Conservation (phyloP, 805 yeast species). For the Tetrapisispora arboricola region DNA sequence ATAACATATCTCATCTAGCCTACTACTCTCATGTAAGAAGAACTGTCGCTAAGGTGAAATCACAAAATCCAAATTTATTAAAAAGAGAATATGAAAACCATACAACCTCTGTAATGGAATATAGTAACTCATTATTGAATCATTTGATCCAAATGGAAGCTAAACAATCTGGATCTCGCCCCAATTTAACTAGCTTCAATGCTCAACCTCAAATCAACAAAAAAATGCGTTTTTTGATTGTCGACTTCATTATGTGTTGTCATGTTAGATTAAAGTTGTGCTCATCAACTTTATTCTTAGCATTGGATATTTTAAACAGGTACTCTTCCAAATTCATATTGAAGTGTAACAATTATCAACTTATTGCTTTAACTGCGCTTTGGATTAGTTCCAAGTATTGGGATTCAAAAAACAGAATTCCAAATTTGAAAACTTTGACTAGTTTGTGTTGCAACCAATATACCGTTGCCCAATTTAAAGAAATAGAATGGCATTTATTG, state of each 20-base stretch:
- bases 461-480: slow-evolving; percentile 45
- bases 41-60: slow-evolving; percentile 10
- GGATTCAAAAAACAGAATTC: slow-evolving; percentile 58
- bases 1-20: slow-evolving; percentile 4
- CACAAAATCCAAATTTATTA: slow-evolving; percentile 27
- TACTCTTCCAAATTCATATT: slow-evolving; percentile 77
- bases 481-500: slow-evolving; percentile 60
- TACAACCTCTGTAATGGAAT: slow-evolving; percentile 34
- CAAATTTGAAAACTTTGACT: slow-evolving; percentile 41
- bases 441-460: slow-evolving; percentile 51
- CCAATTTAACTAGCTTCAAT: slow-evolving; percentile 22
- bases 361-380: slow-evolving; percentile 74
- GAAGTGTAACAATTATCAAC: slow-evolving; percentile 71
- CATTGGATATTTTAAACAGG: slow-evolving; percentile 69
- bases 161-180: slow-evolving; percentile 11
- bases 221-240: slow-evolving; percentile 61
- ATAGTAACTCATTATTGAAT: slow-evolving; percentile 33
- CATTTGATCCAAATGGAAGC: slow-evolving; percentile 27
- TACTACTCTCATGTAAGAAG: slow-evolving; percentile 15
- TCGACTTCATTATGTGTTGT: slow-evolving; percentile 72
- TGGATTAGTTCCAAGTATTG: slow-evolving; percentile 82
- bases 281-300: slow-evolving; percentile 54
- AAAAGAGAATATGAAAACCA: slow-evolving; percentile 42
- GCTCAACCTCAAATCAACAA: slow-evolving; percentile 34
- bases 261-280: slow-evolving; percentile 53